These are phyloP conservation scores for Penicillium glabrum DNA, from an alignment of 2,329 filamentous ascomycete species.

Conservation along the genomic window DNA sequence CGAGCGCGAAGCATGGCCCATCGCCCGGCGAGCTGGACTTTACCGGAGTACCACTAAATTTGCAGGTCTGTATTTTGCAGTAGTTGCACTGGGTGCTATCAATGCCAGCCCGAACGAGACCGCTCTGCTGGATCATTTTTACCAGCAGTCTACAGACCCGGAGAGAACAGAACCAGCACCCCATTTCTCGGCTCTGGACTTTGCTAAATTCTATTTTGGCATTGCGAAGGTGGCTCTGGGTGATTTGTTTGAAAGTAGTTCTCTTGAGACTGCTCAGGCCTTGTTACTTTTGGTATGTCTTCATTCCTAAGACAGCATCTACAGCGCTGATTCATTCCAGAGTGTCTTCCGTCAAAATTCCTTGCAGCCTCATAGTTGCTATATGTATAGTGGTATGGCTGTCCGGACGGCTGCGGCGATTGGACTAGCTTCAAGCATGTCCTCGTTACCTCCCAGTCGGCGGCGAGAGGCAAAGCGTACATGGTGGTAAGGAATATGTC, in stretches of 20 bases:
- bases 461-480: conserved; percentile 23
- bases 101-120: background rate
- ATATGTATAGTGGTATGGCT: conserved; percentile 28
- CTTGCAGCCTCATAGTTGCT: conserved; percentile 33
- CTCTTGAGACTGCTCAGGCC: conserved; percentile 6
- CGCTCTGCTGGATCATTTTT: conserved; percentile 16
- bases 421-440: conserved; percentile 29
- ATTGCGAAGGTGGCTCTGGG: conserved; percentile 25
- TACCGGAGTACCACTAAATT: background rate
- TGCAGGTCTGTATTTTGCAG: background rate
- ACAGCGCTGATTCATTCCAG: background rate
- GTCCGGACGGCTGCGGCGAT: conserved; percentile 35
- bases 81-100: background rate
- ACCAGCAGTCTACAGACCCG: conserved; percentile 2
- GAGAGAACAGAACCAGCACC: background rate
- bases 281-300: conserved; percentile 4
- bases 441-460: conserved; percentile 12
- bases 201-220: conserved; percentile 28
- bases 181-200: conserved; percentile 17
- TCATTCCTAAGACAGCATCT: background rate
- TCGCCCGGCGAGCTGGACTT: background rate
- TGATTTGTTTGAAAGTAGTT: conserved; percentile 29
- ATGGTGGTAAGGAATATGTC: conserved; percentile 23
- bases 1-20: conserved; percentile 13
- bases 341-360: conserved; percentile 11